Evolutionary conservation across 129 eudicot species (phyloP), one percentile per base, ranked within the genome.

Genomic region (Lactuca sativa): DNA sequence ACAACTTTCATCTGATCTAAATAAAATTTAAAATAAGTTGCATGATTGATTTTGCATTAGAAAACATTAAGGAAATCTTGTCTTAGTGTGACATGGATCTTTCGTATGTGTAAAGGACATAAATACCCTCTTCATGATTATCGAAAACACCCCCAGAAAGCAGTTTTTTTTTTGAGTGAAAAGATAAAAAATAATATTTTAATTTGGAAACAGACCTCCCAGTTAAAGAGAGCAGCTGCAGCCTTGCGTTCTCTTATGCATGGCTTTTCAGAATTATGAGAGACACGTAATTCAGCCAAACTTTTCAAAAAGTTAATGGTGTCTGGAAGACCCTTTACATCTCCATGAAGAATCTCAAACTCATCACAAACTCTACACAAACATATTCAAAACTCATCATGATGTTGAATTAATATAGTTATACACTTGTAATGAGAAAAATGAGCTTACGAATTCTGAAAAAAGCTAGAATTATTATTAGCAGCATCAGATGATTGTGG

Each of bases 331-430:
- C 95, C 98, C 82, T 81, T 71, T 68, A 76, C 82, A 78, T 93
- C 98, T 67, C 98, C 98, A 75, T 93, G 95, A 77, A 93, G 92
- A 77, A 93, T 93, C 65, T 89, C 96, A 76, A 93, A 92, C 69
- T 92, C 92, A 61, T 74, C 83, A 7, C 70, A 71, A 67, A 62
- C 72, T 66, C 95, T 88, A 59, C 56, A 75, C 30, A 64, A 13
- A 62, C 4, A 40, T 40, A 40, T 40, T 40, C 44, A 7, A 40
- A 40, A 40, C 8, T 40, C 44, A 40, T 40, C 44, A 40, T 40
- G 11, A 40, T 40, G 8, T 40, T 40, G 44, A 40, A 40, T 40
- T 40, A 5, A 40, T 40, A 40, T 40, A 7, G 0, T 5, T 40
- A 25, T 25, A 25, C 30, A 25, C 30, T 25, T 25, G 30, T 25